phyloP scores from a whole-genome alignment of 2,329 filamentous ascomycete species.

The Mycogone perniciosa region DNA sequence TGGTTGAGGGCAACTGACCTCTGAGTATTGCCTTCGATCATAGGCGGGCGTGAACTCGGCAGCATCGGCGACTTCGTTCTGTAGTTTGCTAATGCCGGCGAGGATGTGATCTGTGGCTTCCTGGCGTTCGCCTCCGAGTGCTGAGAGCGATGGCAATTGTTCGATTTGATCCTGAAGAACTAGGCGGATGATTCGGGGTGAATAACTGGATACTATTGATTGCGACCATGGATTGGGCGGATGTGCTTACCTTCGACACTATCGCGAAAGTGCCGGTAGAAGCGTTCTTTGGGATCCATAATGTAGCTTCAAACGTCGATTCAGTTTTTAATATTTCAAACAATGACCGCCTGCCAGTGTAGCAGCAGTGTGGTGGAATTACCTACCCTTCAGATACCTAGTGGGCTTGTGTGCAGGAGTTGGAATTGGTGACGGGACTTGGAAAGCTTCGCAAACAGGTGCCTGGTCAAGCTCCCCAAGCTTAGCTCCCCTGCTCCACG shows the following conservation, averaged over 20 bases:
- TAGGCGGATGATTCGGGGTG: conserved; percentile 29
- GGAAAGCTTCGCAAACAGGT: no score
- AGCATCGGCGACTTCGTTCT: conserved; percentile 78
- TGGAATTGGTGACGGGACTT: background rate
- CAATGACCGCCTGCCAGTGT: no score
- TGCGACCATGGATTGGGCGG: background rate
- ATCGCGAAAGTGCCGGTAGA: conserved; percentile 77
- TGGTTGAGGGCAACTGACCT: conserved; percentile 41
- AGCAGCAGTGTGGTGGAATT: no score
- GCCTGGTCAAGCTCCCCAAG: no score
- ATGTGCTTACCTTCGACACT: conserved; percentile 59
- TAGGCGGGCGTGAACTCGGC: conserved; percentile 78
- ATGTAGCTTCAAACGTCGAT: background rate
- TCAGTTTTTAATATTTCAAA: no score
- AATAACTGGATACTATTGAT: background rate
- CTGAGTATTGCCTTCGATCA: conserved; percentile 79
- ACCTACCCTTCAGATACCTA: no score
- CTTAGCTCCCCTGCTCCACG: no score
- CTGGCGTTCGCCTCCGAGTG: conserved; percentile 64
- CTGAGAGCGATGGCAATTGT: conserved; percentile 55
- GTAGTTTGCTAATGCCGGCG: conserved; percentile 70
- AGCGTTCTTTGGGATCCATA: conserved; percentile 60
- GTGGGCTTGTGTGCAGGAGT: background rate
- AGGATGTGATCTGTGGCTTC: conserved; percentile 77
- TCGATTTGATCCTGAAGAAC: conserved; percentile 72